Percentiles rank a stretch among this genome's conserved stretches.
These are phyloP conservation scores for Batkoa obscura DNA, from an alignment of 371 early-diverging fungal genomes.

Conservation along the genomic window DNA sequence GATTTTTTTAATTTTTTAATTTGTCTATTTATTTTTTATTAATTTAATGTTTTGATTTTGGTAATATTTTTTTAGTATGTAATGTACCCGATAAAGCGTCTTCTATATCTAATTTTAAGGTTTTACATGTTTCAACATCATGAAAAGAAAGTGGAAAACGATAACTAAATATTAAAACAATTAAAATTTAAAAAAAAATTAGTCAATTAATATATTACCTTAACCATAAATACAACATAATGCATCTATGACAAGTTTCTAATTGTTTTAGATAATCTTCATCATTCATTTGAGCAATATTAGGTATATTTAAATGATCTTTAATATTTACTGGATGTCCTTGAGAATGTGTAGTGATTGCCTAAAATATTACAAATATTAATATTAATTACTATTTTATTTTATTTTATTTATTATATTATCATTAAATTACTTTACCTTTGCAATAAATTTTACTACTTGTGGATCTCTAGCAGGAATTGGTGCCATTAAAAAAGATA, in stretches of 20 bases:
- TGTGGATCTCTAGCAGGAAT: background rate
- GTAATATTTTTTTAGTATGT: too few relatives aligned
- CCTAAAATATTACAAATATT: background rate
- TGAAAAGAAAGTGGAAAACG: background rate
- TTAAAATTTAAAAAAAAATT: too few relatives aligned
- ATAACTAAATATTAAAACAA: too few relatives aligned
- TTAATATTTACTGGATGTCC: background rate
- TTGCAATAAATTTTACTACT: background rate
- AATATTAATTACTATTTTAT: background rate
- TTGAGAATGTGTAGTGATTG: background rate
- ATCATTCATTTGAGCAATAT: background rate
- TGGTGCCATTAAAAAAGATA: background rate
- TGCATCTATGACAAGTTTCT: background rate
- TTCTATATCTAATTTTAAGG: background rate
- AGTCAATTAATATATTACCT: too few relatives aligned
- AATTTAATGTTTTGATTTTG: too few relatives aligned
- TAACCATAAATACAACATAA: conserved; percentile 3
- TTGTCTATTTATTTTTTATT: too few relatives aligned
- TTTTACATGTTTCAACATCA: background rate
- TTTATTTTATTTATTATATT: background rate
- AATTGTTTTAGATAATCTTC: background rate
- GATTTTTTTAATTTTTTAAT: too few relatives aligned
- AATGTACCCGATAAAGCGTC: too few relatives aligned
- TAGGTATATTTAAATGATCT: background rate
- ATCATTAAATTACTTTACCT: conserved; percentile 2